Evolutionary conservation across 2,329 filamentous ascomycete genomes (phyloP).

Genomic region (Pezizomycotina sp.): DNA sequence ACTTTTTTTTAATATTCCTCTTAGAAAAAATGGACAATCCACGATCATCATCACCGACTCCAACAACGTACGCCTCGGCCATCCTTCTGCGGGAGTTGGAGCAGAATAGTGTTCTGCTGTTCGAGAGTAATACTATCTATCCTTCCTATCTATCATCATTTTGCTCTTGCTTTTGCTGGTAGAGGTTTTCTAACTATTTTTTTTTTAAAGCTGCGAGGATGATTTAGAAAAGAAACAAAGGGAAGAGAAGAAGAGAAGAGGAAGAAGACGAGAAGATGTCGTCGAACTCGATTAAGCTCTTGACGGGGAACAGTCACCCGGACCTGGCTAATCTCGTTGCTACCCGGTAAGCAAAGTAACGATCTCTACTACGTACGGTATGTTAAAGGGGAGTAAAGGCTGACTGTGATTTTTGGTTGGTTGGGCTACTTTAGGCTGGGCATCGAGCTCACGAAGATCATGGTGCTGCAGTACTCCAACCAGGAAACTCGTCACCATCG

Average conservation of each 20-base stretch:
- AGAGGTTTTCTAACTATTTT: too few relatives aligned
- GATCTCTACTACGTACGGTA: neutral
- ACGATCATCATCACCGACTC: too few relatives aligned
- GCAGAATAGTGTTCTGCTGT: too few relatives aligned
- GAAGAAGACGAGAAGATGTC: slow-evolving; percentile 41
- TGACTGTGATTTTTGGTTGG: slow-evolving; percentile 2
- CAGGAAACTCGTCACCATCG: slow-evolving; percentile 84
- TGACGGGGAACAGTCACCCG: slow-evolving; percentile 61
- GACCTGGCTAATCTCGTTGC: slow-evolving; percentile 54
- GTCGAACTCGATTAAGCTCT: slow-evolving; percentile 56
- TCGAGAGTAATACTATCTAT: too few relatives aligned
- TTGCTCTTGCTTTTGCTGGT: too few relatives aligned
- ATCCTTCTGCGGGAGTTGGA: too few relatives aligned
- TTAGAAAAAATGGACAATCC: too few relatives aligned
- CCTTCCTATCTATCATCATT: too few relatives aligned
- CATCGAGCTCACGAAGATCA: slow-evolving; percentile 51
- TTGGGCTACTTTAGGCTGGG: slow-evolving; percentile 36
- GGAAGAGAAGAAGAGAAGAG: slow-evolving; percentile 2
- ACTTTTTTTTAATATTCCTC: too few relatives aligned
- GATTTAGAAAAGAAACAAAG: too few relatives aligned
- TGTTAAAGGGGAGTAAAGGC: neutral
- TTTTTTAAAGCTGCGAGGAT: too few relatives aligned
- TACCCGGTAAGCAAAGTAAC: slow-evolving; percentile 39
- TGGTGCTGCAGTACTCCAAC: slow-evolving; percentile 70
- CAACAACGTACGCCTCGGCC: too few relatives aligned